These are phyloP conservation scores for Schoenoplectus tabernaemontani DNA, from an alignment of 202 grass and related monocot species.

Conservation along the genomic window DNA sequence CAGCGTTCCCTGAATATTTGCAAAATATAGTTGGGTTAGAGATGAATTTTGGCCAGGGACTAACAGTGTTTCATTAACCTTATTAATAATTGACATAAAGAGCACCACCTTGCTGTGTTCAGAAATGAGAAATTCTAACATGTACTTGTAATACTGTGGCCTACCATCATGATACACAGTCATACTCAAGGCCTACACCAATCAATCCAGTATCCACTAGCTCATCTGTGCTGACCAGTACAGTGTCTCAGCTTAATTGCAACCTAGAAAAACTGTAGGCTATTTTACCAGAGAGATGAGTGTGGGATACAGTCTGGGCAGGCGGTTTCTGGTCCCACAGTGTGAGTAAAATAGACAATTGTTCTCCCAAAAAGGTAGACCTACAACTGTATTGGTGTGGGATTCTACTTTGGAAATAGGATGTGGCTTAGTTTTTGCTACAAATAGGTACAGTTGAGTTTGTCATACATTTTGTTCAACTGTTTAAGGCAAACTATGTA, in stretches of 20 bases:
- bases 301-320: too few species aligned
- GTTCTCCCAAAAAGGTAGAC: too few species aligned
- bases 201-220: background rate
- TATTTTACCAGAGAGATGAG: background rate
- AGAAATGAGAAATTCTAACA: background rate
- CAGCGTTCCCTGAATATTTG: constrained; percentile 29
- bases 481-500: background rate
- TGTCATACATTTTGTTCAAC: background rate
- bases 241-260: background rate
- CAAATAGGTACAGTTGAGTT: background rate
- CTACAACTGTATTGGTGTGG: too few species aligned
- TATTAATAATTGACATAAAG: background rate
- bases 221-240: background rate
- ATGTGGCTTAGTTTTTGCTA: background rate
- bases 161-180: background rate
- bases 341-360: too few species aligned
- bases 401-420: too few species aligned
- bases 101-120: background rate
- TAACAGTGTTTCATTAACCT: background rate
- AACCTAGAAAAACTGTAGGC: background rate
- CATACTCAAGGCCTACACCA: background rate
- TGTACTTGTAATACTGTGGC: background rate
- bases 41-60: background rate
- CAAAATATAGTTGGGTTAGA: constrained; percentile 9
- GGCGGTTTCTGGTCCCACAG: too few species aligned